Percentiles rank a stretch among this genome's conserved stretches.
Evolutionary conservation across 768 basidiomycete species (phyloP).

Genomic region (Wakefieldia striispora): DNA sequence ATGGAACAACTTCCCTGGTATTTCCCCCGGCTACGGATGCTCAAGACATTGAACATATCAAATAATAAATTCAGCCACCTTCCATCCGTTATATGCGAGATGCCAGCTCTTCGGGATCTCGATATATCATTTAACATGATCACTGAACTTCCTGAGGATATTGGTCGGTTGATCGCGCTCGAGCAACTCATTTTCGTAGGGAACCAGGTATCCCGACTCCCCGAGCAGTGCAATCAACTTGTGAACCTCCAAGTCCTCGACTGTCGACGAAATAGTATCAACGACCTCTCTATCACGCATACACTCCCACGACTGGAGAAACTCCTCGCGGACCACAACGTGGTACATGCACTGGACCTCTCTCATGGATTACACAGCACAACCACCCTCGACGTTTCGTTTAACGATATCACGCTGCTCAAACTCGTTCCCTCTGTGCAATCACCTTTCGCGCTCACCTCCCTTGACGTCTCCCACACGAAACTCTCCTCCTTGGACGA

Average conservation of each 20-base stretch:
- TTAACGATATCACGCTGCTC: conserved; percentile 87
- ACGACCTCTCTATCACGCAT: conserved; percentile 68
- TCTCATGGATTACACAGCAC: conserved; percentile 65
- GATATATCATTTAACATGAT: conserved; percentile 96
- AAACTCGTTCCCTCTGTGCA: conserved; percentile 51
- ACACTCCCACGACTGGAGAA: conserved; percentile 65
- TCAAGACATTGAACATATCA: conserved; percentile 82
- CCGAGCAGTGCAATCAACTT: conserved; percentile 55
- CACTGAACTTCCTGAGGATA: conserved; percentile 72
- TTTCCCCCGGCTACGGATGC: conserved; percentile 68
- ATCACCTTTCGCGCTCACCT: conserved; percentile 59
- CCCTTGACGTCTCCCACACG: conserved; percentile 82
- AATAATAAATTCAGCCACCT: conserved; percentile 89
- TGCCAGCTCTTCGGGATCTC: conserved; percentile 74
- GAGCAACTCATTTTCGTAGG: conserved; percentile 81
- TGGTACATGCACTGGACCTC: conserved; percentile 76
- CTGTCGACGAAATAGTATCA: conserved; percentile 81
- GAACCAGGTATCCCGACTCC: conserved; percentile 75
- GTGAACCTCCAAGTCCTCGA: conserved; percentile 69
- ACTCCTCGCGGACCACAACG: conserved; percentile 81
- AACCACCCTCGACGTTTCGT: conserved; percentile 63
- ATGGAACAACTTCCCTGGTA: conserved; percentile 84
- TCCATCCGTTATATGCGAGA: conserved; percentile 71
- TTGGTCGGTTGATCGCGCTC: conserved; percentile 66
- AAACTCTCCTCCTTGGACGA: conserved; percentile 86